Evolutionary conservation across 345 rosid genomes (phyloP), one percentile per base, ranked within the genome.

Genomic region (Ricinus communis): DNA sequence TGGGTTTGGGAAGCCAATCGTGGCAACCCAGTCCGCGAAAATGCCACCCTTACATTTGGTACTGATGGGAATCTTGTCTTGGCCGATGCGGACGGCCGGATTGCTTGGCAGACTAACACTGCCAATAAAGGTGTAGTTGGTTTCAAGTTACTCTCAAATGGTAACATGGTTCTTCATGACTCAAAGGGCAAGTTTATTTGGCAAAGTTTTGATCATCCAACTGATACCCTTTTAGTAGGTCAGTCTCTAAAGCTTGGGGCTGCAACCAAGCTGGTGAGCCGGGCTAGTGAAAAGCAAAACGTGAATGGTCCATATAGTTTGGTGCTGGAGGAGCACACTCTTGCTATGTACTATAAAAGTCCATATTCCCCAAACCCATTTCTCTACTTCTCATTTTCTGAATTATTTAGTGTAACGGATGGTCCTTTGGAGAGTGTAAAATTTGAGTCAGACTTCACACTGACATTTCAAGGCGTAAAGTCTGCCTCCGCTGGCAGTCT

Each of bases 221-320:
- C 85, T 4, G 93, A 88, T 13, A 85, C 90, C 2, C 84, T 90
- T 46, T 79, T 90, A 21, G 85, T 81, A 31, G 88, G 87, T 7
- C 92, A 87, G 40, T 71, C 87, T 8, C 68, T 86, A 0, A 60
- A 62, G 45, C 45, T 41, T 5, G 79, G 81, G 3, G 83, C 74
- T 13, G 71, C 33, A n/a, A 76, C 66, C 55, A 86, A 75, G 64
- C 87, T 89, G 1, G 87, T 89, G 52, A 87, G 91, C 60, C 76
- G 89, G 24, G 69, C 61, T 21, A 86, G 92, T 0, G 66, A 16
- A 2, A 56, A 60, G 5, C 63, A 75, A 31, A 81, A 84, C 65
- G 41, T 49, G 0, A 49, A 85, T 31, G 89, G 89, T 19, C 80
- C 83, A 3, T 78, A 88, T 65, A 87, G 89, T 22, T 76, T 84